Evolutionary conservation across 2,329 filamentous ascomycete species (phyloP), one percentile per base, ranked within the genome.

Genomic region (Colletotrichum falcatum): DNA sequence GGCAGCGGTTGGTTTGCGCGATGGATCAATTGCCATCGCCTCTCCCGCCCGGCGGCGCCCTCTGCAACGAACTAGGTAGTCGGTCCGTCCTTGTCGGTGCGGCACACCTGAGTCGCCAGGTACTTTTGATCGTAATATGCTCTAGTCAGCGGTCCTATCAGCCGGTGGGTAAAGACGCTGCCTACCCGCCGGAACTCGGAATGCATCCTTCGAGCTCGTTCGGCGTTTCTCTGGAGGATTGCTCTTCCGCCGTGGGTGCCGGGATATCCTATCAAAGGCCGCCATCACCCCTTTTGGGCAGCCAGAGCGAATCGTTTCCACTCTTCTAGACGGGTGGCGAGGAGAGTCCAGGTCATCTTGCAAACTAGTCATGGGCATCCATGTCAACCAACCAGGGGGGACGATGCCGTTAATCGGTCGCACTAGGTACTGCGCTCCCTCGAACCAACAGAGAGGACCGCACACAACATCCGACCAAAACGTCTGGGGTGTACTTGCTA

Each of bases 111-210:
- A 54, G 35, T 54, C 9, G n/a, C 20, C 49, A 39, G 33, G 48
- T 46, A 44, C 23, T 39, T 55, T 48, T 61, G 39, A 55, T 35
- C 3, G 16, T 66, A 44, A 63, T 58, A 39, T 62, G 35, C 20
- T 63, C 53, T 65, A 68, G 64, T 67, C 67, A 67, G 26, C 35
- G 37, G n/a, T 39, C 64, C 68, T 70, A 70, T 70, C 67, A 58
- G 42, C 23, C 8, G 35, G 67, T 70, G 67, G 67, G 48, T n/a
- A 64, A 67, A 58, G 53, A 53, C 28, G 30, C 28, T 35, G 28
- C 46, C 67, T 44, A 3, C 42, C 42, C 67, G 51, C 67, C 67
- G 49, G 63, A 44, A 35, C 28, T 59, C 64, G 59, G 46, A 23
- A 33, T 18, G 44, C n/a, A 23, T 54, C 28, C n/a, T 30, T 37